phyloP scores from a whole-genome alignment of 2,329 filamentous ascomycete species.

The Albophoma yamanashiensis region DNA sequence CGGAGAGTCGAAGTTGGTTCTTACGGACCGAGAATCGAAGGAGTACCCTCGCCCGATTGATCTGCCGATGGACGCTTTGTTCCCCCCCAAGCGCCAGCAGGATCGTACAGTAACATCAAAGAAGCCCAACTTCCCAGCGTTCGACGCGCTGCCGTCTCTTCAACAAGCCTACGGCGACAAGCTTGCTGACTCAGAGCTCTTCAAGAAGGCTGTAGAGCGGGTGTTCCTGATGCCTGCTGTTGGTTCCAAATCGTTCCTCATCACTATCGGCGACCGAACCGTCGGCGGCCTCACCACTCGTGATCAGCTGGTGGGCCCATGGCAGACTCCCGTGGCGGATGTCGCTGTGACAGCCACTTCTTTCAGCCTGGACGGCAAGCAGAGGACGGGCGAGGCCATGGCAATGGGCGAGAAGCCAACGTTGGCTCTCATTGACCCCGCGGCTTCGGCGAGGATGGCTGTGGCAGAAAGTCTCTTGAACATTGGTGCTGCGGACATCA shows the following conservation, averaged over 20 bases:
- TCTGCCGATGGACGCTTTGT: slow-evolving; percentile 77
- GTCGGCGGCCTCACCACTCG: slow-evolving; percentile 81
- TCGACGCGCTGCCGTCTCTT: slow-evolving; percentile 59
- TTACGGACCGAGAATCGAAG: slow-evolving; percentile 70
- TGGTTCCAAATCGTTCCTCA: slow-evolving; percentile 94
- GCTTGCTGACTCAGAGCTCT: slow-evolving; percentile 38
- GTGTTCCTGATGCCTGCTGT: slow-evolving; percentile 81
- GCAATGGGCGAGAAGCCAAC: slow-evolving; percentile 90
- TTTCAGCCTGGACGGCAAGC: slow-evolving; percentile 52
- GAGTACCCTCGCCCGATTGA: slow-evolving; percentile 74
- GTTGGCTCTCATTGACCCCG: slow-evolving; percentile 79
- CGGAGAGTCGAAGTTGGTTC: slow-evolving; percentile 61
- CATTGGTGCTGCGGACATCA: slow-evolving; percentile 64
- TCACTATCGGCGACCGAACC: slow-evolving; percentile 89
- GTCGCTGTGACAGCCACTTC: slow-evolving; percentile 86
- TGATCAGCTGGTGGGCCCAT: slow-evolving; percentile 93
- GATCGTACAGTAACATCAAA: slow-evolving; percentile 62
- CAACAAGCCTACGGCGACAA: slow-evolving; percentile 50
- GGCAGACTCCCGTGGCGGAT: slow-evolving; percentile 90
- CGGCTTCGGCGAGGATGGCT: slow-evolving; percentile 90
- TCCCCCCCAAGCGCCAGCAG: slow-evolving; percentile 79
- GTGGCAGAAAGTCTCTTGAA: slow-evolving; percentile 92
- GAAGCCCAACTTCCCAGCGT: slow-evolving; percentile 55
- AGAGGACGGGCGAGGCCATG: slow-evolving; percentile 88
- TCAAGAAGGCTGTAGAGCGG: slow-evolving; percentile 60